Base-by-base conservation (phyloP, 2,329 filamentous ascomycete species). In the Botrytis aclada region DNA sequence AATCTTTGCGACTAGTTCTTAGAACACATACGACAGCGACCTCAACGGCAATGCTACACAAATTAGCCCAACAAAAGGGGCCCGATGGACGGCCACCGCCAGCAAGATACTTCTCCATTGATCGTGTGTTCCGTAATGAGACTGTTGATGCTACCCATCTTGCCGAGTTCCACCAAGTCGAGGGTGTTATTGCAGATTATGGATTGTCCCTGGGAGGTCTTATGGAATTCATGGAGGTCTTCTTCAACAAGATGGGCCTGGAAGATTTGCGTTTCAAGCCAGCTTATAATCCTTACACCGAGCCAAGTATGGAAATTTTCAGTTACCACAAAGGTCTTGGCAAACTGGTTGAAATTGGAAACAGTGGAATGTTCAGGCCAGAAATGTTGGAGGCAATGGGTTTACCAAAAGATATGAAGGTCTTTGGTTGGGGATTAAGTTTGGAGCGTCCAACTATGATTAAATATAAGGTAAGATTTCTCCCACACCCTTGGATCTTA, bases 291-390 rank as follows among this genome's bases (percentile, higher is more conserved):
- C 93, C 93, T 0, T 95, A 97, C 86, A 97, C 94, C 41, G 96
- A 99, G 84, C 95, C 96, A 43, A 92, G 92, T 81, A 97, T 99
- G 94, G 96, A 99, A 84, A 97, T 99, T 77, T 99, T 98, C 84
- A 94, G 93, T 77, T 98, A 92, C 86, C 96, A 98, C 86, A 89
- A 92, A 80, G 95, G 94, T 5, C 85, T 98, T 67, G 89, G 89
- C 79, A 97, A 97, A 86, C 92, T 97, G 85, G 93, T 98, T 39
- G 96, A 98, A 85, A 98, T 98, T 81, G 96, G 96, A 74, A 98
- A 99, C 85, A 95, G 92, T 79, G 96, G 96, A 76, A 98, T 99
- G 95, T 99, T 99, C 90, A 88, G 96, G 77, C 95, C 96, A 2
- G 96, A 99, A 84, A 98, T 98, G 95, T 83, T 98, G 80, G 92